Percentiles rank a stretch among this genome's conserved stretches.
These are phyloP conservation scores for Ostreobium quekettii DNA, from an alignment of 139 green algal species.

Conservation along the genomic window DNA sequence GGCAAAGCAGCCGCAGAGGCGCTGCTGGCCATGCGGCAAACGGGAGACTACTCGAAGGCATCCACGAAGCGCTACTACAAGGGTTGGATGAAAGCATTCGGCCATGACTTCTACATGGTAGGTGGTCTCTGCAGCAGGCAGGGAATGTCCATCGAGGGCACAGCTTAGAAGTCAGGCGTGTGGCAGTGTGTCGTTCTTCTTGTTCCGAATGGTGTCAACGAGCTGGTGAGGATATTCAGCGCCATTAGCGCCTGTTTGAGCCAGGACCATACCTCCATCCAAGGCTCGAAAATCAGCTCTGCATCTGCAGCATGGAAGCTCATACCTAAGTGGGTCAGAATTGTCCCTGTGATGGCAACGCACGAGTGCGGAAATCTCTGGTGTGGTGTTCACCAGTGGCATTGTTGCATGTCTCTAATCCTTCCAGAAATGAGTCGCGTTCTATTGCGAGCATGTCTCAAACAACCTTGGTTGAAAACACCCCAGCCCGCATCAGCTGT, in stretches of 20 bases:
- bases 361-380: too few relatives aligned
- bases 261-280: background rate
- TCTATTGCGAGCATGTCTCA: too few relatives aligned
- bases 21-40: slow-evolving; percentile 57
- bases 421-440: too few relatives aligned
- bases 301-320: too few relatives aligned
- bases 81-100: slow-evolving; percentile 59
- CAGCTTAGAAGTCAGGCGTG: slow-evolving; percentile 37
- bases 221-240: background rate
- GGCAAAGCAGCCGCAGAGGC: slow-evolving; percentile 74
- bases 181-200: slow-evolving; percentile 36
- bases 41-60: slow-evolving; percentile 59
- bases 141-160: too few relatives aligned
- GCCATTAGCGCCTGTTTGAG: background rate
- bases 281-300: background rate
- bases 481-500: too few relatives aligned
- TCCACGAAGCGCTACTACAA: slow-evolving; percentile 52
- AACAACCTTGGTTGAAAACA: too few relatives aligned
- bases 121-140: background rate
- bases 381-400: too few relatives aligned
- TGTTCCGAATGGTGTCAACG: background rate
- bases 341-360: too few relatives aligned
- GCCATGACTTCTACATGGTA: slow-evolving; percentile 76
- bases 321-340: slow-evolving; percentile 1
- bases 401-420: too few relatives aligned